A percentile compares a stretch with the other conserved stretches of the same genome.
phyloP scores from a whole-genome alignment of 176 grass and related monocot genomes.

The Triticum monococcum region DNA sequence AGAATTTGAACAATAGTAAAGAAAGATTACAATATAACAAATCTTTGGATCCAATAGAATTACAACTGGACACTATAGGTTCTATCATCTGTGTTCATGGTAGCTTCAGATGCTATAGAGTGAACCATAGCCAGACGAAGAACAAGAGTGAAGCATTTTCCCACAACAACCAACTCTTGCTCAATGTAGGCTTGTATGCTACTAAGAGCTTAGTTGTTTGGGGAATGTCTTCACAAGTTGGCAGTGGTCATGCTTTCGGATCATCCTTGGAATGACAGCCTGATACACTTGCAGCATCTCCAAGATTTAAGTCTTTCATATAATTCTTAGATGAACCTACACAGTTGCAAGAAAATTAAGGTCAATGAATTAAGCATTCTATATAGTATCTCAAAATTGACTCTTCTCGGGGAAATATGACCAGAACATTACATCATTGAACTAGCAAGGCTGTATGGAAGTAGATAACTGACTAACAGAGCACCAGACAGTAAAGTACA shows the following conservation, averaged over 20 bases:
- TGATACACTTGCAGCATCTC: constrained; percentile 30
- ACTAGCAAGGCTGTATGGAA: not conserved
- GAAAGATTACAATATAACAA: too few relatives aligned
- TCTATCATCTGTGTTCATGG: constrained; percentile 14
- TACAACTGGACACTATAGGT: not conserved
- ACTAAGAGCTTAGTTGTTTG: constrained; percentile 18
- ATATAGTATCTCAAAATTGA: not conserved
- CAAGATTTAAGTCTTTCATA: constrained; percentile 25
- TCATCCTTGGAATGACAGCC: constrained; percentile 10
- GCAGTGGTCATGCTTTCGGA: constrained; percentile 15
- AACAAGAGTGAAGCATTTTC: constrained; percentile 20
- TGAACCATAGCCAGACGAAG: constrained; percentile 4
- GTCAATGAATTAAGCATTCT: not conserved
- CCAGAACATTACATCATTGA: not conserved
- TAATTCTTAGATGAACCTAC: constrained; percentile 32
- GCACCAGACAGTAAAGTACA: too few relatives aligned
- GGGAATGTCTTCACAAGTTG: constrained; percentile 29
- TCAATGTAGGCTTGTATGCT: not conserved
- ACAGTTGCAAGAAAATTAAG: constrained; percentile 3
- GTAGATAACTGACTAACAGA: not conserved
- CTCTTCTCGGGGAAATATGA: not conserved
- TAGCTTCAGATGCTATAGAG: constrained; percentile 30
- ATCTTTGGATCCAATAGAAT: too few relatives aligned
- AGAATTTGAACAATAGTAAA: too few relatives aligned
- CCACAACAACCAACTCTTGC: constrained; percentile 13